Evolutionary conservation across 768 basidiomycete species (phyloP).

Genomic region (Russula sp.): DNA sequence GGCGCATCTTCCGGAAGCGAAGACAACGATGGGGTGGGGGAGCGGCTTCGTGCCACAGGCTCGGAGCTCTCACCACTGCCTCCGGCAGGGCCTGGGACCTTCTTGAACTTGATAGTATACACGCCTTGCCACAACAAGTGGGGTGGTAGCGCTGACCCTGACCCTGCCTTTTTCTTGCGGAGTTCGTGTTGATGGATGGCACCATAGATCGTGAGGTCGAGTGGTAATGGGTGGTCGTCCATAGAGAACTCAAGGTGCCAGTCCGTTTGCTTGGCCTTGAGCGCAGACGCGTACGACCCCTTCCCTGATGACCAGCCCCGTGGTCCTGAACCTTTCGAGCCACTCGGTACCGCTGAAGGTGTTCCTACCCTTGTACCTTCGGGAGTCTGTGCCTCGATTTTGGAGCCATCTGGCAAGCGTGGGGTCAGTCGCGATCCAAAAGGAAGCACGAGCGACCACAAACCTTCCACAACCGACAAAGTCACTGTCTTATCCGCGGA

Average conservation of each 20-base stretch:
- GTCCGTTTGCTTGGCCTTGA: slow-evolving; percentile 88
- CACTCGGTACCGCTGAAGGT: slow-evolving; percentile 52
- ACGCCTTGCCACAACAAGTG: slow-evolving; percentile 85
- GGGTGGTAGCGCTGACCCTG: slow-evolving; percentile 48
- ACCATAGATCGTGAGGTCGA: slow-evolving; percentile 93
- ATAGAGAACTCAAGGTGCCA: slow-evolving; percentile 97
- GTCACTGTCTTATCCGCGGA: slow-evolving; percentile 81
- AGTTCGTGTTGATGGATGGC: slow-evolving; percentile 90
- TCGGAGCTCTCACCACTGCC: slow-evolving; percentile 41
- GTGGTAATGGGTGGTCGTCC: slow-evolving; percentile 76
- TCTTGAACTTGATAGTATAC: slow-evolving; percentile 90
- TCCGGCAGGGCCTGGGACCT: slow-evolving; percentile 71
- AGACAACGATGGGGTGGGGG: slow-evolving; percentile 61
- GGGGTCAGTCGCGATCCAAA: slow-evolving; percentile 10
- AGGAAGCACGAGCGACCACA: background rate
- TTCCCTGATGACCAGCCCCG: slow-evolving; percentile 33
- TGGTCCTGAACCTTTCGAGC: slow-evolving; percentile 33
- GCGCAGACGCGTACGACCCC: slow-evolving; percentile 89
- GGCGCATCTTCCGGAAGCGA: slow-evolving; percentile 81
- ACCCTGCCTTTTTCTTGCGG: slow-evolving; percentile 50
- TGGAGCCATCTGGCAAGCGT: slow-evolving; percentile 65
- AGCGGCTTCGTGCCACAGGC: slow-evolving; percentile 44
- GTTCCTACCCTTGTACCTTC: slow-evolving; percentile 94
- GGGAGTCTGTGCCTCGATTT: slow-evolving; percentile 92
- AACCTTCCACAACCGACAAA: slow-evolving; percentile 75